Conservation (phyloP, 1,284 basidiomycete genomes). For the Rugiboletus extremiorientalis region DNA sequence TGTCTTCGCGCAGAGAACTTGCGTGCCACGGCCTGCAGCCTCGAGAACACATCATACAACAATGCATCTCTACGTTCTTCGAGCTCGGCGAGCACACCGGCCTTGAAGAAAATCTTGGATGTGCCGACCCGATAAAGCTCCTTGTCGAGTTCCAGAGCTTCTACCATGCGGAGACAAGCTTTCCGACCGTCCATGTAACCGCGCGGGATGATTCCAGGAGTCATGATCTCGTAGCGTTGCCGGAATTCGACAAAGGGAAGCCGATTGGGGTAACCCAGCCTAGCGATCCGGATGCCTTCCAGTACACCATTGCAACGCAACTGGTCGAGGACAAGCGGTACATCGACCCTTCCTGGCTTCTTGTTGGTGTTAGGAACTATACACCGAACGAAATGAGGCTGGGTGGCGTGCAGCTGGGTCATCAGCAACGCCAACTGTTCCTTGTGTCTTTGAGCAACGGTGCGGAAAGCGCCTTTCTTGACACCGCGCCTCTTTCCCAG, state of each 20-base stretch:
- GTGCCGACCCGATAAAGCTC: slow-evolving; percentile 89
- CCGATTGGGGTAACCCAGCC: slow-evolving; percentile 96
- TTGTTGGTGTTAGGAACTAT: slow-evolving; percentile 96
- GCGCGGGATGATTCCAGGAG: slow-evolving; percentile 87
- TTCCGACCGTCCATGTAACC: slow-evolving; percentile 98
- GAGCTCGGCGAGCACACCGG: slow-evolving; percentile 96
- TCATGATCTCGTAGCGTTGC: slow-evolving; percentile 94
- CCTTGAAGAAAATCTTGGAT: slow-evolving; percentile 99
- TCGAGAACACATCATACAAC: slow-evolving; percentile 88
- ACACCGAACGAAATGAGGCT: slow-evolving; percentile 98
- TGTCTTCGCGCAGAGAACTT: slow-evolving; percentile 88
- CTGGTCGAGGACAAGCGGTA: slow-evolving; percentile 95
- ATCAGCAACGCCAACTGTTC: slow-evolving; percentile 94
- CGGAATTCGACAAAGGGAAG: slow-evolving; percentile 97
- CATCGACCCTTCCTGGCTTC: slow-evolving; percentile 90
- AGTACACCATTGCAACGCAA: slow-evolving; percentile 98
- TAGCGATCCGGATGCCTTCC: slow-evolving; percentile 97
- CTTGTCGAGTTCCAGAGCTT: slow-evolving; percentile 85
- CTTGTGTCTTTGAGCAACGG: slow-evolving; percentile 94
- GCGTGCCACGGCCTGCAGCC: slow-evolving; percentile 83
- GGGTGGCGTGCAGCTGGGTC: slow-evolving; percentile 89
- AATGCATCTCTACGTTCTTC: slow-evolving; percentile 91
- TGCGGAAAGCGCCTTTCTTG: slow-evolving; percentile 97
- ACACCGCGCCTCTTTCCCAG: slow-evolving; percentile 75
- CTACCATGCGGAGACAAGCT: slow-evolving; percentile 92